These are phyloP conservation scores for Leccinum fibrillosum DNA, from an alignment of 768 basidiomycete genomes.

Conservation along the genomic window DNA sequence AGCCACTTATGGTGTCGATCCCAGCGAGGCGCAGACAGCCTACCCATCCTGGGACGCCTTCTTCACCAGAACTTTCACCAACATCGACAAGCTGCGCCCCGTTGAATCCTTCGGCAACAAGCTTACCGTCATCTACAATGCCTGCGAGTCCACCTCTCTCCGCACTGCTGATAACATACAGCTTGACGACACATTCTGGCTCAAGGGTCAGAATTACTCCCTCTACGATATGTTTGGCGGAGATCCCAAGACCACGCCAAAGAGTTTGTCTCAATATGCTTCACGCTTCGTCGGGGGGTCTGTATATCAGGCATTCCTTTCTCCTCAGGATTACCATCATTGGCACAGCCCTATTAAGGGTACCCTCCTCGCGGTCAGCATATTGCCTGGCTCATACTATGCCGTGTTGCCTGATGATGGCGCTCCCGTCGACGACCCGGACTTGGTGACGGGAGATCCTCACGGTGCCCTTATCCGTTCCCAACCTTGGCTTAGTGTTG, in stretches of 20 bases:
- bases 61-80: conserved; percentile 43
- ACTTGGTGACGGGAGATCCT: conserved; percentile 6
- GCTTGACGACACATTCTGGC: conserved; percentile 49
- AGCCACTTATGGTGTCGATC: conserved; percentile 1
- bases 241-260: background rate
- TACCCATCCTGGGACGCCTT: conserved; percentile 47
- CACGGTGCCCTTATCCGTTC: conserved; percentile 25
- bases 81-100: background rate
- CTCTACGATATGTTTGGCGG: conserved; percentile 48
- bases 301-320: conserved; percentile 56
- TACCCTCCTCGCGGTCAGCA: conserved; percentile 17
- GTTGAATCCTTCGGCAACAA: background rate
- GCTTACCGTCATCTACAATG: conserved; percentile 37
- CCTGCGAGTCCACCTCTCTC: conserved; percentile 53
- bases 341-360: conserved; percentile 54
- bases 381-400: conserved; percentile 27
- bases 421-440: background rate
- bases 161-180: conserved; percentile 34
- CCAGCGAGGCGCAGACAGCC: background rate
- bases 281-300: conserved; percentile 45
- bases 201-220: conserved; percentile 59
- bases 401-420: conserved; percentile 14
- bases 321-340: conserved; percentile 51
- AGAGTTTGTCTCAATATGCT: conserved; percentile 12
- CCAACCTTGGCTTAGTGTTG: conserved; percentile 40